Base-by-base conservation (phyloP, 179 eudicot genomes). In the Beta corolliflora region DNA sequence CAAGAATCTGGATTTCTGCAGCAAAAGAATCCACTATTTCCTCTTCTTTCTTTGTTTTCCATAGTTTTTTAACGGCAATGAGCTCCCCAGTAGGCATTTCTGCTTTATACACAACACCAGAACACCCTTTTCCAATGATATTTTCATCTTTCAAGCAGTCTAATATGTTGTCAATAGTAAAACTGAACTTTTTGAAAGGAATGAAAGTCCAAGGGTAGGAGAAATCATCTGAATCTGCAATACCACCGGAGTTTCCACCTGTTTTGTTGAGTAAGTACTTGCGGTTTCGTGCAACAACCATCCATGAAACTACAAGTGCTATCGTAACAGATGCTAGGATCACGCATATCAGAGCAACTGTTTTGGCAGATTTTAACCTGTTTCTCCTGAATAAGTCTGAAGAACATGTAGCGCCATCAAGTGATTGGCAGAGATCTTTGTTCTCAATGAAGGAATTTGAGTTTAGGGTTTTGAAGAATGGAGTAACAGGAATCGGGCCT, bases 151-250 rank as follows among this genome's bases (percentile, higher is more conserved):
- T 92, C 81, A 94, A 86, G 85, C 97, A 92, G 53, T 90, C 92
- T 82, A 94, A 65, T 80, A 94, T 94, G 92, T 88, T 92, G 81
- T 93, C 92, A 2, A 94, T 85, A 0, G 90, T 77, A 86, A 91
- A 93, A 46, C 83, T 88, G 64, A 90, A 88, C 87, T 94, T 94
- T 78, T 91, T 94, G 83, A 94, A 93, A 7, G 98, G 98, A 66
- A 94, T 94, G 85, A 93, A 94, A 18, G 93, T 91, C 98, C 98
- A 94, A 3, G 98, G 98, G 81, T 93, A 91, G 6, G 97, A 93
- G 82, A 93, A 93, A 85, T 94, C 98, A 19, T 94, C 93, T 3
- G 80, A 84, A 19, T 86, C 83, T 4, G 87, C 69, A 0, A 81
- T 46, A 48, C 85, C 69, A 77, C 75, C 58, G 0, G 88, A 72